phyloP scores from a whole-genome alignment of 1,139 yeast species.

The Nakaseomyces sp. region DNA sequence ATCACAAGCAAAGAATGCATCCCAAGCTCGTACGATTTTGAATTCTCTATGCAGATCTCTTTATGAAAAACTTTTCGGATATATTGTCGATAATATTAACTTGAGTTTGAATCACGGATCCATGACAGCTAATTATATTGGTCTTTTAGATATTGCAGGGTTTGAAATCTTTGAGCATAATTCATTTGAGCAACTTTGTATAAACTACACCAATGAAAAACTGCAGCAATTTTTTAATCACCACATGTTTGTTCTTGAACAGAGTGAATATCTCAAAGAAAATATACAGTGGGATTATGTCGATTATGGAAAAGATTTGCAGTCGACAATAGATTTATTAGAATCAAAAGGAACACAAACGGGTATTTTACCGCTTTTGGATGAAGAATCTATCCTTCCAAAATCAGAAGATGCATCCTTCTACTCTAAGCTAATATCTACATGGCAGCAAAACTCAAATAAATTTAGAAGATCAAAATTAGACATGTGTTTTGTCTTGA shows the following conservation, averaged over 20 bases:
- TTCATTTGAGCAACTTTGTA: slow-evolving; percentile 93
- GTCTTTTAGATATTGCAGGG: slow-evolving; percentile 95
- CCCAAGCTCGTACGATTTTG: slow-evolving; percentile 70
- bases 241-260: slow-evolving; percentile 94
- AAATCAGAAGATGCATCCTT: slow-evolving; percentile 78
- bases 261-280: slow-evolving; percentile 87
- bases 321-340: slow-evolving; percentile 87
- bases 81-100: slow-evolving; percentile 69
- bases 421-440: slow-evolving; percentile 63
- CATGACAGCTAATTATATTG: slow-evolving; percentile 56
- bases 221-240: slow-evolving; percentile 96
- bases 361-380: slow-evolving; percentile 81
- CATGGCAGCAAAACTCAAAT: slow-evolving; percentile 50
- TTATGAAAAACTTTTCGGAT: slow-evolving; percentile 77
- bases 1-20: slow-evolving; percentile 67
- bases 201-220: slow-evolving; percentile 92
- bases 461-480: slow-evolving; percentile 68
- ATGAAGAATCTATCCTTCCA: slow-evolving; percentile 95
- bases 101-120: slow-evolving; percentile 46
- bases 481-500: slow-evolving; percentile 63
- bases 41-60: slow-evolving; percentile 84
- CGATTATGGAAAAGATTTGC: slow-evolving; percentile 94
- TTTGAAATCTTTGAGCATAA: slow-evolving; percentile 89
- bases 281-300: slow-evolving; percentile 94
- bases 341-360: slow-evolving; percentile 62